Percentiles rank a stretch among this genome's conserved stretches.
These are phyloP conservation scores for Evernia prunastri DNA, from an alignment of 495 filamentous ascomycete species.

Conservation along the genomic window DNA sequence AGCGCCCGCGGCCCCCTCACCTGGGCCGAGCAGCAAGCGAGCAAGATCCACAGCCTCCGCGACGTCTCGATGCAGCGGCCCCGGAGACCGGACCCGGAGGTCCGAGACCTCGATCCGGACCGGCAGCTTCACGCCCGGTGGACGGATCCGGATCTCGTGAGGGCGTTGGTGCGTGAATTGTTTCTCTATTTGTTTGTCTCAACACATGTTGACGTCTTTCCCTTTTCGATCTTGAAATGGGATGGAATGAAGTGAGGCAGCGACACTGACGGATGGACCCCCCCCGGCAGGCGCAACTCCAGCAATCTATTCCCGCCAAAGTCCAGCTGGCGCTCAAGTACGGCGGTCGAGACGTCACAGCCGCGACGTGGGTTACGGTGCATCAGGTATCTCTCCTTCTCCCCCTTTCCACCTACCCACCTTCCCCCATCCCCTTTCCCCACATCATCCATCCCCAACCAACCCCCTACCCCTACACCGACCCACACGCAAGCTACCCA, in stretches of 20 bases:
- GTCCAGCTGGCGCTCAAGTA: not conserved
- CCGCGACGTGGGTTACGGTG: not conserved
- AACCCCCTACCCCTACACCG: too few species aligned
- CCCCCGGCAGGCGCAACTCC: not conserved
- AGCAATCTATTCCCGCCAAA: not conserved
- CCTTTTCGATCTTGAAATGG: not conserved
- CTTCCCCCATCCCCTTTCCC: not conserved
- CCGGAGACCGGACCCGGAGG: not conserved
- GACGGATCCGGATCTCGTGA: not conserved
- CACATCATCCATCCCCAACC: too few species aligned
- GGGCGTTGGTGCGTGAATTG: not conserved
- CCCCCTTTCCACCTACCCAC: not conserved
- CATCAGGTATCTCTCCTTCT: not conserved
- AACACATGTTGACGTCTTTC: too few species aligned
- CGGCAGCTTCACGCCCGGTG: not conserved
- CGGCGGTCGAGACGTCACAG: not conserved
- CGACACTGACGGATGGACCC: not conserved
- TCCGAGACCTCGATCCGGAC: not conserved
- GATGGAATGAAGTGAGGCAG: not conserved
- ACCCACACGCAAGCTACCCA: too few species aligned
- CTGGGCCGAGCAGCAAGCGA: not conserved
- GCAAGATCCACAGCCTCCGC: not conserved
- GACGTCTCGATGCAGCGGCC: not conserved
- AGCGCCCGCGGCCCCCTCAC: not conserved
- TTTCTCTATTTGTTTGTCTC: too few species aligned